Percentiles rank a stretch among this genome's conserved stretches.
These are phyloP conservation scores for Jasminum sambac DNA, from an alignment of 257 asterid genomes.

Conservation along the genomic window DNA sequence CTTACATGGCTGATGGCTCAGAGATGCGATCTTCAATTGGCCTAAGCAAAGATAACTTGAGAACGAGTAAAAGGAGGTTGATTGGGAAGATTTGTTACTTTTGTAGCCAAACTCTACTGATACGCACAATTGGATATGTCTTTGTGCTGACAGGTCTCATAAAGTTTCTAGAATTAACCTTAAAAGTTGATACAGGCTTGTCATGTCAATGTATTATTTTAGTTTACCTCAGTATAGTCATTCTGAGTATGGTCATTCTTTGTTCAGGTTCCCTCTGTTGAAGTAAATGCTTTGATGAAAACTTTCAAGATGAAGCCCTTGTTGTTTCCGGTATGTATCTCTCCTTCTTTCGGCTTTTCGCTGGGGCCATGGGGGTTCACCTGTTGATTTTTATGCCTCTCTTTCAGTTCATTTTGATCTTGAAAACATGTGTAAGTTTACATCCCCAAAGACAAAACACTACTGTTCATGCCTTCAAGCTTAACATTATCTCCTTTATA, in stretches of 20 bases:
- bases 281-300: constrained; percentile 93
- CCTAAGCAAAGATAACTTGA: too few relatives aligned
- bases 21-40: too few relatives aligned
- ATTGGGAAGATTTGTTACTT: background rate
- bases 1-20: too few relatives aligned
- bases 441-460: background rate
- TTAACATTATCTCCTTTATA: constrained; percentile 13
- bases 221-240: constrained; percentile 1
- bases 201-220: background rate
- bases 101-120: background rate
- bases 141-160: background rate
- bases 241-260: constrained; percentile 22
- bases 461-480: background rate
- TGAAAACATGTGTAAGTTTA: constrained; percentile 18
- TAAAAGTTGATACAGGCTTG: constrained; percentile 6
- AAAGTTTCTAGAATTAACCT: background rate
- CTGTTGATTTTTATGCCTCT: constrained; percentile 17
- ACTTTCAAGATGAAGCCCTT: constrained; percentile 97
- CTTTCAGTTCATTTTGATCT: constrained; percentile 14
- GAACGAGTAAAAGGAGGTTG: too few relatives aligned
- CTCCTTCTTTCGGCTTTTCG: constrained; percentile 21
- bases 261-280: constrained; percentile 95
- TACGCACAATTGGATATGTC: background rate
- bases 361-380: constrained; percentile 20
- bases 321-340: constrained; percentile 76